Base-by-base conservation (phyloP, 441 rosid species). In the Geranium incanum region DNA sequence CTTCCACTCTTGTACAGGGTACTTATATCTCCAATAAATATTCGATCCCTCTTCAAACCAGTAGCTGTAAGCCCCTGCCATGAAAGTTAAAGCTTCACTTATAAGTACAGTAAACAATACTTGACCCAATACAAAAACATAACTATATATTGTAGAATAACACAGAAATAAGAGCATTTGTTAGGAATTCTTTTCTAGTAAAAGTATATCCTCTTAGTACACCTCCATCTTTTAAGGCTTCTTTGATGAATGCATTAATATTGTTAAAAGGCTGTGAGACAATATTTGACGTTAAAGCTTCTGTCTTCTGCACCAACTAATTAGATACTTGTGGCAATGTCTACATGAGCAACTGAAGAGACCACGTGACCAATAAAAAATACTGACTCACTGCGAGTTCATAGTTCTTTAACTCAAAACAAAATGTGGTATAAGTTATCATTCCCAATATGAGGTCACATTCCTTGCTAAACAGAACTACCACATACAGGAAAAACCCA, bases 11-110 rank as follows among this genome's bases (percentile, higher is more conserved):
- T 87, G 80, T 87, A 88, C 39, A 81, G 41, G 1, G 90, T 83
- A 80, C 76, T 87, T 72, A 91, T 86, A 82, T 91, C 95, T 50
- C 97, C 95, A 65, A 84, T 71, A 77, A 89, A 91, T 43, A 78
- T 68, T 72, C 85, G 82, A 74, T 85, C 91, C 79, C 79, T 86
- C 74, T 86, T 85, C 78, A 86, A 80, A 63, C 95, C 93, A 48
- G 95, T 85, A 50, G 90, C 95, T 70, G 89, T 85, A 52, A 90
- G 82, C 60, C 81, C 89, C 97, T 90, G 86, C 69, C 60, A 73
- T 28, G 48, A 4, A 23, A 72, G 64, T 69, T 57, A n/a, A 68
- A 69, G 52, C 11, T 41, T 37, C 5, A 36, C 6, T 55, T 11
- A n/a, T 8, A 59, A 57, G 66, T 33, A 18, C 0, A 71, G 74